Evolutionary conservation across 2,329 filamentous ascomycete genomes (phyloP).

Genomic region (Nemania diffusa): DNA sequence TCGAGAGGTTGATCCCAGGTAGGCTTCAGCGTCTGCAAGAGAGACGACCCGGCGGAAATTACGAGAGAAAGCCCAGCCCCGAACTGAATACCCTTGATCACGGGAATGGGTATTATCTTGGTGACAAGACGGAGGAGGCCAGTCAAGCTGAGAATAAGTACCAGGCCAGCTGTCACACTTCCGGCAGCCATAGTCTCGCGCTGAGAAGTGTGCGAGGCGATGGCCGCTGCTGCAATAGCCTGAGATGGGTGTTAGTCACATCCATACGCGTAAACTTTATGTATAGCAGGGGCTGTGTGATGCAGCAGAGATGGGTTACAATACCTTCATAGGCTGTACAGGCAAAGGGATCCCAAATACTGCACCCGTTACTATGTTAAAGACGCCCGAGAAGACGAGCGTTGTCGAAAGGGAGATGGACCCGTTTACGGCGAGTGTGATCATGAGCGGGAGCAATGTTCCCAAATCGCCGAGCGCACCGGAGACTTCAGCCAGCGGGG

Average conservation of each 20-base stretch:
- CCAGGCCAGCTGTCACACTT: conserved; percentile 77
- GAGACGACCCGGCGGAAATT: conserved; percentile 76
- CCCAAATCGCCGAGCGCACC: conserved; percentile 82
- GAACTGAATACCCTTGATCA: conserved; percentile 94
- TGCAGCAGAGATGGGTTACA: neutral
- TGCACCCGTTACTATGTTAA: conserved; percentile 84
- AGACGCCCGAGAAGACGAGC: conserved; percentile 86
- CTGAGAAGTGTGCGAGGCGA: conserved; percentile 72
- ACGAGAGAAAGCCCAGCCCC: conserved; percentile 88
- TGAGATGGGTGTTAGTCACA: conserved; percentile 44
- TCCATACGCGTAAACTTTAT: neutral
- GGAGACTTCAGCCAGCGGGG: conserved; percentile 78
- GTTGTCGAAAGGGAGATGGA: conserved; percentile 87
- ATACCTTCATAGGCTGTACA: conserved; percentile 84
- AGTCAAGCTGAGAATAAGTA: conserved; percentile 81
- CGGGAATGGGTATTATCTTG: conserved; percentile 80
- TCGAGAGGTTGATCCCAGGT: conserved; percentile 77
- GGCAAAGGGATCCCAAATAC: conserved; percentile 89
- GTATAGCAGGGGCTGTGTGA: neutral
- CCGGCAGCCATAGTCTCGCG: conserved; percentile 84
- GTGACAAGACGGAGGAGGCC: conserved; percentile 81
- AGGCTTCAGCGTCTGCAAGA: conserved; percentile 69
- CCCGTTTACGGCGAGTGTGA: conserved; percentile 80
- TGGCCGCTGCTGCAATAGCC: conserved; percentile 92
- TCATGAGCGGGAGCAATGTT: conserved; percentile 78